These are phyloP conservation scores for Antarctomyces pellizariae DNA, from an alignment of 495 filamentous ascomycete species.

Conservation along the genomic window DNA sequence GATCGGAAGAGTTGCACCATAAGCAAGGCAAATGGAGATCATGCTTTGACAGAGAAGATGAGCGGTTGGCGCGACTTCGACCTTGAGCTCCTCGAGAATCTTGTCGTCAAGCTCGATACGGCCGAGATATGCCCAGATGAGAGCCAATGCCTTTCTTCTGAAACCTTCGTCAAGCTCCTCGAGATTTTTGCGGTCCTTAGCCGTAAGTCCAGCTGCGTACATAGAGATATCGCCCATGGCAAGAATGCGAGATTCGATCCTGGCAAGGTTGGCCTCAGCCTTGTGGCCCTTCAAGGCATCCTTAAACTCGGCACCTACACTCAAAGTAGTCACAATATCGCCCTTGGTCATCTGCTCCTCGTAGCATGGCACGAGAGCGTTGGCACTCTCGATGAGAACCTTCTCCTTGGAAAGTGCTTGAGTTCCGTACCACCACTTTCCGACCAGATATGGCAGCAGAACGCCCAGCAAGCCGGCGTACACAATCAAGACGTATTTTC, in stretches of 20 bases:
- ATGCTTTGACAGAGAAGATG: conserved; percentile 69
- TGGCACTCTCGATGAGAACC: conserved; percentile 74
- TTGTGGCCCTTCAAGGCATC: conserved; percentile 41
- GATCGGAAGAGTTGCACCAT: conserved; percentile 59
- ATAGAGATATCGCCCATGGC: conserved; percentile 27
- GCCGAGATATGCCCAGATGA: conserved; percentile 88
- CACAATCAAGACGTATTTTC: conserved; percentile 80
- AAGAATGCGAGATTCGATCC: conserved; percentile 56
- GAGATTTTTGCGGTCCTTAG: conserved; percentile 48
- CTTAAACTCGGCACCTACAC: conserved; percentile 59
- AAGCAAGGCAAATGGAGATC: conserved; percentile 65
- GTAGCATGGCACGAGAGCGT: conserved; percentile 82
- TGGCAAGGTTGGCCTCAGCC: conserved; percentile 50
- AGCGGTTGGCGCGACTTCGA: conserved; percentile 66
- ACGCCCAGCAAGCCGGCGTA: conserved; percentile 76
- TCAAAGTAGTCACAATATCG: conserved; percentile 56
- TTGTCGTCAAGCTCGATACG: conserved; percentile 54
- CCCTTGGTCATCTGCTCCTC: conserved; percentile 58
- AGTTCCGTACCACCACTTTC: conserved; percentile 96
- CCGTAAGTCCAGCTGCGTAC: conserved; percentile 30
- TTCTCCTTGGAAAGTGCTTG: conserved; percentile 78
- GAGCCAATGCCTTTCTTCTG: conserved; percentile 62
- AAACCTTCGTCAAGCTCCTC: conserved; percentile 43
- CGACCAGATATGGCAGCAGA: conserved; percentile 76
- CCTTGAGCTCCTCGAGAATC: conserved; percentile 46